Evolutionary conservation across 192 early-diverging fungal genomes (phyloP), one percentile per base, ranked within the genome.

Genomic region (Gamsiella multidivaricata): DNA sequence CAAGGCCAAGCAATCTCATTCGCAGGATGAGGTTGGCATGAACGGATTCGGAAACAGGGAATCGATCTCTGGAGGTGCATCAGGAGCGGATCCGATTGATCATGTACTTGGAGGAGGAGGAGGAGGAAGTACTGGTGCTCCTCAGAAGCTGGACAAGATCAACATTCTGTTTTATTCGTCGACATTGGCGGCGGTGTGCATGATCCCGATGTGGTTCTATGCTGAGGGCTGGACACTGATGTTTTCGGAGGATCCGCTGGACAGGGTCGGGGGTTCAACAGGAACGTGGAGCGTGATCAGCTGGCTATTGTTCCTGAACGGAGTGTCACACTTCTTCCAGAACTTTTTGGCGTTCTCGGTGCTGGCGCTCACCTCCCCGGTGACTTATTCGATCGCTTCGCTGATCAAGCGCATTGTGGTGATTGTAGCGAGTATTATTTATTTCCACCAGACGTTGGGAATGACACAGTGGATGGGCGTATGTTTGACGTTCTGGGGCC

Each of bases 321-420:
- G 93, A 1, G 66, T 89, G 1, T 87, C 87, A 7, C 90, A 97
- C 78, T 97, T 96, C 76, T 84, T 83, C 20, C 95, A 97, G 80
- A 91, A 86, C 60, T 82, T 90, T 51, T 86, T 96, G 50, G 93
- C 94, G 3, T 94, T 97, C 74, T 89, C 86, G 23, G 85, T 95
- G 23, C 82, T 96, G 23, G 82, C 88, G 9, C 71, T 91, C 51
- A 93, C 94, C 1, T 90, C 88, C 0, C 93, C 94, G 2, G 93
- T 97, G 41, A 95, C 94, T 1, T 97, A 95, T 72, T 92, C 90
- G 11, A 93, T 97, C 33, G 89, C 92, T 3, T 91, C 90, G 4
- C 86, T 97, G 56, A 80, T 94, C 53, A 97, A 97, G 80, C 87
- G 95, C 15, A 94, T 97, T 54, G 90, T 94, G 79, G 94, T 97